A percentile compares a stretch with the other conserved stretches of the same genome.
These are phyloP conservation scores for Rosa hybrid DNA, from an alignment of 331 rosid species.

Conservation along the genomic window DNA sequence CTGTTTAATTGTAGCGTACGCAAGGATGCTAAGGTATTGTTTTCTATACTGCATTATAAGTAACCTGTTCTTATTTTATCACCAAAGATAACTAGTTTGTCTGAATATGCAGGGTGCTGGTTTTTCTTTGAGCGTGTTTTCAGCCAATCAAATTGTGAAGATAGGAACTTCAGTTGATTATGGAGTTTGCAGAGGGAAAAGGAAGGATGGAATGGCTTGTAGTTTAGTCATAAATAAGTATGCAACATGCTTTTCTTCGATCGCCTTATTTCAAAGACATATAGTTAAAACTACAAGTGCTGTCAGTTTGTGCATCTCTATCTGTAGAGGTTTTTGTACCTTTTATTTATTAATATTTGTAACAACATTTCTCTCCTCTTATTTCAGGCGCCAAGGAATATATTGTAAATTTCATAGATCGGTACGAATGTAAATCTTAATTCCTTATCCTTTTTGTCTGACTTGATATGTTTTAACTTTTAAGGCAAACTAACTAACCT, in stretches of 20 bases:
- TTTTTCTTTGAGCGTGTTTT: conserved; percentile 73
- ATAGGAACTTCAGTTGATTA: conserved; percentile 85
- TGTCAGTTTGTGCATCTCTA: neutral
- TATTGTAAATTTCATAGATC: conserved; percentile 87
- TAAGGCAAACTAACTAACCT: conserved; percentile 1
- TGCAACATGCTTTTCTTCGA: conserved; percentile 8
- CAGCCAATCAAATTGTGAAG: conserved; percentile 67
- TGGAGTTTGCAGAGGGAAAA: conserved; percentile 83
- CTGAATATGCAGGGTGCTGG: conserved; percentile 60
- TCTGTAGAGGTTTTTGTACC: neutral
- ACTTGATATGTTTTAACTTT: conserved; percentile 4
- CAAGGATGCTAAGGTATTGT: conserved; percentile 71
- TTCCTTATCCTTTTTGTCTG: conserved; percentile 21
- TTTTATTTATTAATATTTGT: conserved; percentile 24
- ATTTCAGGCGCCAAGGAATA: conserved; percentile 71
- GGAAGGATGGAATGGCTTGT: conserved; percentile 79
- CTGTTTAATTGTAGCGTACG: conserved; percentile 68
- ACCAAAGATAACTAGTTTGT: neutral
- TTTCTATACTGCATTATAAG: neutral
- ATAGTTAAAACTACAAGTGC: neutral
- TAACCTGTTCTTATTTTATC: neutral
- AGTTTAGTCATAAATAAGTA: conserved; percentile 73
- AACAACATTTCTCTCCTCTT: conserved; percentile 22
- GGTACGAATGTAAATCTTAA: conserved; percentile 44
- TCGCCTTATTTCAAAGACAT: neutral